phyloP scores from a whole-genome alignment of 495 filamentous ascomycete species.

The Aspergillus wentii region DNA sequence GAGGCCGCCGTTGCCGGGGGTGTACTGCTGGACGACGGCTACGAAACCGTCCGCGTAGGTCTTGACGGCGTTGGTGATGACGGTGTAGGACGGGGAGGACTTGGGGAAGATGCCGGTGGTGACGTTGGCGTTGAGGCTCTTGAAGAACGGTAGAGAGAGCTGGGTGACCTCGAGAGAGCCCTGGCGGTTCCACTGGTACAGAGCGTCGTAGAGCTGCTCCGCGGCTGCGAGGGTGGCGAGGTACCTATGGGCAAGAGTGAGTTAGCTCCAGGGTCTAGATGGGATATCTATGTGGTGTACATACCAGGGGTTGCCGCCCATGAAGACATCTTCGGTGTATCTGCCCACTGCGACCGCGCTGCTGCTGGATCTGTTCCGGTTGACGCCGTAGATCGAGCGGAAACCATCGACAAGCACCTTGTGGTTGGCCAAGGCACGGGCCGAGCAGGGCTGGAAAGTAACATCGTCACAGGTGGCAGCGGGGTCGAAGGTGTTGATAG shows the following conservation, averaged over 20 bases:
- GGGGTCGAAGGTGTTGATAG: constrained; percentile 58
- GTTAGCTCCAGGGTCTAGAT: background rate
- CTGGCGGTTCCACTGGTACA: constrained; percentile 46
- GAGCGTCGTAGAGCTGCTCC: constrained; percentile 36
- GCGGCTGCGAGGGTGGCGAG: constrained; percentile 33
- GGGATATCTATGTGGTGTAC: constrained; percentile 32
- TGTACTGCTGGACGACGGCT: constrained; percentile 43
- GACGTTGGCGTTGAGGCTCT: constrained; percentile 34
- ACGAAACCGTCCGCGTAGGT: constrained; percentile 48
- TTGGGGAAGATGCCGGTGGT: constrained; percentile 30
- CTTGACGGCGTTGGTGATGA: constrained; percentile 37
- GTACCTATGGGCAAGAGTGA: constrained; percentile 23
- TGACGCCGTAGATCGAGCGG: constrained; percentile 40
- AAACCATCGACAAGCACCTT: constrained; percentile 44
- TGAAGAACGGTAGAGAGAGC: constrained; percentile 35
- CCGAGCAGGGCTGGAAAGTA: constrained; percentile 46
- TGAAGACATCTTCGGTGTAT: constrained; percentile 38
- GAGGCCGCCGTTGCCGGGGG: constrained; percentile 46
- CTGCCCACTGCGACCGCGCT: constrained; percentile 50
- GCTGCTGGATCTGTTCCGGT: constrained; percentile 19
- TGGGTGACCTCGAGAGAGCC: constrained; percentile 38
- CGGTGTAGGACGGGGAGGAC: constrained; percentile 29
- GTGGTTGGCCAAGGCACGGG: constrained; percentile 42
- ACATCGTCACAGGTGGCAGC: constrained; percentile 34
- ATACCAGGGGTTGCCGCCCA: constrained; percentile 56